Percentiles rank a stretch among this genome's conserved stretches.
phyloP scores from a whole-genome alignment of 148 eudicot species.

The Silene uniflora region DNA sequence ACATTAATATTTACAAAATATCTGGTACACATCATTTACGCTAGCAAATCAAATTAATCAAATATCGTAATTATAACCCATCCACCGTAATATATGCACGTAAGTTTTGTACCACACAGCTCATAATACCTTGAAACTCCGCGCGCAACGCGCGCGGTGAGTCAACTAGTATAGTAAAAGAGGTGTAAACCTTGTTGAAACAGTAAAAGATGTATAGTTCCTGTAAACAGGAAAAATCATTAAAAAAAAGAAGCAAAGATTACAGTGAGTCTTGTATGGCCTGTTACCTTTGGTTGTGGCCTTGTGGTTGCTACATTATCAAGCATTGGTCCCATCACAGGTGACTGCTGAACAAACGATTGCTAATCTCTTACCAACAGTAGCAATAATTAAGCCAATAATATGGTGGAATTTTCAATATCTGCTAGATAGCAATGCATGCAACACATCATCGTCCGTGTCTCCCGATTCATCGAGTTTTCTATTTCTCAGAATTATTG shows the following conservation, averaged over 20 bases:
- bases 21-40: too few relatives aligned
- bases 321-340: slow-evolving; percentile 8
- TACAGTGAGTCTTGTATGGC: not conserved
- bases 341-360: slow-evolving; percentile 9
- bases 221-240: too few relatives aligned
- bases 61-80: too few relatives aligned
- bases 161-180: too few relatives aligned
- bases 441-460: not conserved
- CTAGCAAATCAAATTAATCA: too few relatives aligned
- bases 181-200: too few relatives aligned
- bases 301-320: slow-evolving; percentile 1
- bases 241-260: not conserved
- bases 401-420: slow-evolving; percentile 4
- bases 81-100: too few relatives aligned
- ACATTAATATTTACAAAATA: too few relatives aligned
- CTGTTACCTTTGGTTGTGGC: not conserved
- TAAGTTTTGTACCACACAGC: too few relatives aligned
- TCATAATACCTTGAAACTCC: too few relatives aligned
- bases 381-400: not conserved
- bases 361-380: slow-evolving; percentile 8
- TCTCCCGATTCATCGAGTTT: not conserved
- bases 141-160: too few relatives aligned
- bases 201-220: too few relatives aligned
- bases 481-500: not conserved
- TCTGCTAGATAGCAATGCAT: slow-evolving; percentile 19